Evolutionary conservation across 1,284 basidiomycete genomes (phyloP).

Genomic region (Phlebopus sp.): DNA sequence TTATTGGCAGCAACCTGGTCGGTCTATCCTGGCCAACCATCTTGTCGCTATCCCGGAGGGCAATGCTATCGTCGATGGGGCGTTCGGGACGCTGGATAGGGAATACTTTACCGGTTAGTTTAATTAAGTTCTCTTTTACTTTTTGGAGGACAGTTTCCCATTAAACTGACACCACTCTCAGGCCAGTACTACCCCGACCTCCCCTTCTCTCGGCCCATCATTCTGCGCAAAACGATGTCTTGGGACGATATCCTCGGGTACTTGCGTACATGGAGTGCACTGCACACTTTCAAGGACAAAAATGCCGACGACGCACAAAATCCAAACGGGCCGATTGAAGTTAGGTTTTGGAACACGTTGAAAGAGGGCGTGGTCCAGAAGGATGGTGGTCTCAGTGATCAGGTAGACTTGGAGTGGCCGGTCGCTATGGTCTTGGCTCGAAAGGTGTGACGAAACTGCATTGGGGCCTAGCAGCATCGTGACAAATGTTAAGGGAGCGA

Average conservation of each 20-base stretch:
- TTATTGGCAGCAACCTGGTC: conserved; percentile 79
- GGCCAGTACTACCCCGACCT: conserved; percentile 44
- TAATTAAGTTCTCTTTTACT: conserved; percentile 3
- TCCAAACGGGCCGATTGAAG: conserved; percentile 59
- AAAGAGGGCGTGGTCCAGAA: conserved; percentile 35
- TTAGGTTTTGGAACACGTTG: conserved; percentile 57
- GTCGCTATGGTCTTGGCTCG: conserved; percentile 61
- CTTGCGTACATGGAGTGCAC: conserved; percentile 67
- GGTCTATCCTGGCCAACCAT: conserved; percentile 68
- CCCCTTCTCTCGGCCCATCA: conserved; percentile 40
- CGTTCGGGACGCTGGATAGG: conserved; percentile 43
- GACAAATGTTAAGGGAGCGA: too few species aligned
- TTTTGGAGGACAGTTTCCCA: conserved; percentile 12
- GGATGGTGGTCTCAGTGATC: conserved; percentile 38
- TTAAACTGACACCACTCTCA: conserved; percentile 15
- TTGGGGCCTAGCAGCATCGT: too few species aligned
- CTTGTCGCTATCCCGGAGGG: conserved; percentile 68
- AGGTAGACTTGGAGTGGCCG: conserved; percentile 70
- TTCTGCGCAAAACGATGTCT: conserved; percentile 60
- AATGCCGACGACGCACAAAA: conserved; percentile 56
- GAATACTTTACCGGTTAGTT: conserved; percentile 54
- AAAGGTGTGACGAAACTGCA: conserved; percentile 17
- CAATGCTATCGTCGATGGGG: conserved; percentile 31
- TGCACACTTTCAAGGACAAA: conserved; percentile 64
- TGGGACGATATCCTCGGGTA: conserved; percentile 67